phyloP scores from a whole-genome alignment of 2,329 filamentous ascomycete species.

The Trichoderma sp. region DNA sequence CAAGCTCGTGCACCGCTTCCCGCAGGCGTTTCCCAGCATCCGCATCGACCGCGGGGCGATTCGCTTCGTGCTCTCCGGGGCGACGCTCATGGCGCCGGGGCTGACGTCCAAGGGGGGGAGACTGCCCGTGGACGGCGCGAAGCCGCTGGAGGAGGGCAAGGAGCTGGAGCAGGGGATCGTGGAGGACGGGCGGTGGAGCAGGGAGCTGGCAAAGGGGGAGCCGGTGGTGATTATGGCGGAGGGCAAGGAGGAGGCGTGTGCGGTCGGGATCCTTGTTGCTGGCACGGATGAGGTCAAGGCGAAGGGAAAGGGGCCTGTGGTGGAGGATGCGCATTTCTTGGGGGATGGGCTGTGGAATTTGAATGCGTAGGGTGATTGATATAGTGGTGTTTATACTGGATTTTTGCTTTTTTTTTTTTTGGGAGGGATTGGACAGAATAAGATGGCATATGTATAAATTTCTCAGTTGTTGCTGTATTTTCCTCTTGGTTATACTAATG shows the following conservation, averaged over 20 bases:
- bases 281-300: constrained; percentile 90
- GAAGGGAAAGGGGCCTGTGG: constrained; percentile 89
- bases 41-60: constrained; percentile 95
- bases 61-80: constrained; percentile 89
- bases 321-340: constrained; percentile 89
- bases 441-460: not conserved
- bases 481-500: not conserved
- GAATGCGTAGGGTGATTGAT: constrained; percentile 36
- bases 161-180: constrained; percentile 44
- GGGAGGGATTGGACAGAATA: not conserved
- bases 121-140: constrained; percentile 57
- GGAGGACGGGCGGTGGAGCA: constrained; percentile 54
- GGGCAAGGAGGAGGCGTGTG: constrained; percentile 87
- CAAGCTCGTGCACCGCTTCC: constrained; percentile 84
- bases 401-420: not conserved
- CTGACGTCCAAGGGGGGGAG: constrained; percentile 79
- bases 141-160: constrained; percentile 36
- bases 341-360: constrained; percentile 92
- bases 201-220: constrained; percentile 73
- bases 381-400: not conserved
- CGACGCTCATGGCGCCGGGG: constrained; percentile 93
- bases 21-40: constrained; percentile 75
- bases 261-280: constrained; percentile 78
- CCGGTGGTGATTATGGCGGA: constrained; percentile 88
- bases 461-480: not conserved